These are phyloP conservation scores for Volvox africanus DNA, from an alignment of 139 green algal genomes.

Conservation along the genomic window DNA sequence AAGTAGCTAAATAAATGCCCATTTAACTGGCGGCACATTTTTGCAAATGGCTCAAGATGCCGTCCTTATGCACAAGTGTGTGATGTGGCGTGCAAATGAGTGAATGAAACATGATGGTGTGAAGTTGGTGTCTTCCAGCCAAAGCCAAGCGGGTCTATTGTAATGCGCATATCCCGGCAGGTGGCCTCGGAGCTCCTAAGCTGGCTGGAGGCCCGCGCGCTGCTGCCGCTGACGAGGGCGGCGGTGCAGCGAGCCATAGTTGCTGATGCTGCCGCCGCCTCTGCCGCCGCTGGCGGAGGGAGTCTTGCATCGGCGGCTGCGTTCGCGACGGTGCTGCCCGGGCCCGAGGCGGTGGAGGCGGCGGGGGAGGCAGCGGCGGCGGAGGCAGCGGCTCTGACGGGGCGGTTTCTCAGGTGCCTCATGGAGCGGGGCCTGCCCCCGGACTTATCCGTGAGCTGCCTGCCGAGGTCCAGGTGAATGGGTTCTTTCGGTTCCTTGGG, in stretches of 20 bases:
- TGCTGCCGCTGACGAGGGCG: constrained; percentile 34
- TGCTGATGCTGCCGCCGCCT: neutral
- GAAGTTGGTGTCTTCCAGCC: too few species aligned
- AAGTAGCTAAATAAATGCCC: too few species aligned
- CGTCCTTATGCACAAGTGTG: too few species aligned
- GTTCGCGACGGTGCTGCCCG: neutral
- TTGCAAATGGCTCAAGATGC: too few species aligned
- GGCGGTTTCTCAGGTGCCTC: neutral
- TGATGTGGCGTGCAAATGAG: too few species aligned
- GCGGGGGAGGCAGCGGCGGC: neutral
- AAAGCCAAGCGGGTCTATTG: too few species aligned
- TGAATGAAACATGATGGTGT: too few species aligned
- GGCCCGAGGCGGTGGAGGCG: neutral
- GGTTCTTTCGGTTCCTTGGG: too few species aligned
- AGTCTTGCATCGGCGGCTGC: neutral
- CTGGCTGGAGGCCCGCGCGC: constrained; percentile 49
- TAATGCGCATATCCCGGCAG: neutral
- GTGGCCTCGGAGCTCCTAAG: constrained; percentile 14
- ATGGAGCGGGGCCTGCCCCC: neutral
- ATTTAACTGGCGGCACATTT: too few species aligned
- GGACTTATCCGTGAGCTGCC: too few species aligned
- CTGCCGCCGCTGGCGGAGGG: neutral
- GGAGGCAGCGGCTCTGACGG: neutral
- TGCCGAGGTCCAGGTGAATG: too few species aligned
- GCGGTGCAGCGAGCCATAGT: constrained; percentile 26